phyloP scores from a whole-genome alignment of 1,284 basidiomycete species.

The Moniliophthora roreri region DNA sequence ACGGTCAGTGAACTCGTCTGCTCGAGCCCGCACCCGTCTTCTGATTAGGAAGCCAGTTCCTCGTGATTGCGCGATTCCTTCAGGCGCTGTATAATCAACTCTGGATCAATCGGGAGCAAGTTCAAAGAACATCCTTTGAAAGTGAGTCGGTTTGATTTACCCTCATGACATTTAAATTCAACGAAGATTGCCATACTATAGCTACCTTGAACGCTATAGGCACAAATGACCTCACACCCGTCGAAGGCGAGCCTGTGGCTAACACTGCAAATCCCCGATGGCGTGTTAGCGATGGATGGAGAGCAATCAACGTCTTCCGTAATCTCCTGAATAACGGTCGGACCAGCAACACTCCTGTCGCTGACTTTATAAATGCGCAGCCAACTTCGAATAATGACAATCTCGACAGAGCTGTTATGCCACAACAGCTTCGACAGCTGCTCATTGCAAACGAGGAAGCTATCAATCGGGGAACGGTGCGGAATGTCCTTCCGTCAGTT shows the following conservation, averaged over 20 bases:
- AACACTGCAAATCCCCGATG: background rate
- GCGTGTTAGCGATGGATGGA: background rate
- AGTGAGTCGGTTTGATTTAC: too few relatives aligned
- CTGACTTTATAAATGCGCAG: background rate
- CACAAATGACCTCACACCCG: background rate
- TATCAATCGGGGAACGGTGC: background rate
- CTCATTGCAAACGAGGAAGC: background rate
- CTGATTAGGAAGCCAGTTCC: too few relatives aligned
- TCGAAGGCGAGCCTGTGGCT: background rate
- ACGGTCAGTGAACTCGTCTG: too few relatives aligned
- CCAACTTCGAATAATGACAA: background rate
- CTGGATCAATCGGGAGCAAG: slow-evolving; percentile 1
- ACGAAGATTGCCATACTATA: background rate
- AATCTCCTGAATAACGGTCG: background rate
- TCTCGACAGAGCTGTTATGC: background rate
- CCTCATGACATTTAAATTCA: too few relatives aligned
- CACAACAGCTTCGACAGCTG: background rate
- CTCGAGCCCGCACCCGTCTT: too few relatives aligned
- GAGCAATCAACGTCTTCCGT: background rate
- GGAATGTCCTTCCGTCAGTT: too few relatives aligned
- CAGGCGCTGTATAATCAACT: too few relatives aligned
- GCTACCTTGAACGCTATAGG: background rate
- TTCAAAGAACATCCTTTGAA: background rate
- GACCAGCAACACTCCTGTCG: background rate
- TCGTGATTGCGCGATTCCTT: too few relatives aligned